These are phyloP conservation scores for Monilinia aucupariae DNA, from an alignment of 2,329 filamentous ascomycete species.

Conservation along the genomic window DNA sequence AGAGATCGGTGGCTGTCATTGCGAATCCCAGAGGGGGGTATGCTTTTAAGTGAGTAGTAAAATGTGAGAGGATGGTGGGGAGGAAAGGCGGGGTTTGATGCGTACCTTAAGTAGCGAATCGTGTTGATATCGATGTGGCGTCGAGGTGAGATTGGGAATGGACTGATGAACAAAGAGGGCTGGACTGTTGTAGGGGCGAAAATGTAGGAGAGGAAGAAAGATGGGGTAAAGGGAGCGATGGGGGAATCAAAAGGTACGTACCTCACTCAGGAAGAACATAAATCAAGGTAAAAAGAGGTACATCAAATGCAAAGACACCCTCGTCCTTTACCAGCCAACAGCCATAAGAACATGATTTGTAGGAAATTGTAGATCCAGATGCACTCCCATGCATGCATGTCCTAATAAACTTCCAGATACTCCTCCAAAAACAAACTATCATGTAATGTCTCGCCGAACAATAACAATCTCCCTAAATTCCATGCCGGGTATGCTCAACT, in stretches of 20 bases:
- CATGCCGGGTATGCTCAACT: conserved; percentile 17
- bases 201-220: conserved; percentile 1
- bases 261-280: conserved; percentile 23
- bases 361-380: conserved; percentile 25
- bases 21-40: neutral
- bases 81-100: conserved; percentile 14
- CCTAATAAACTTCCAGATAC: neutral
- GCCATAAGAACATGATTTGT: conserved; percentile 21
- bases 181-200: neutral
- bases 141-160: neutral
- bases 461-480: conserved; percentile 13
- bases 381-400: conserved; percentile 3
- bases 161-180: neutral
- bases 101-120: conserved; percentile 19
- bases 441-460: conserved; percentile 8
- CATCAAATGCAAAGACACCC: conserved; percentile 17
- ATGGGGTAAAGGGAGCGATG: neutral
- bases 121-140: neutral
- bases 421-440: neutral
- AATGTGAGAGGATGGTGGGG: conserved; percentile 13
- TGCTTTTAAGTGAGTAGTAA: conserved; percentile 34
- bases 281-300: conserved; percentile 12
- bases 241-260: conserved; percentile 27
- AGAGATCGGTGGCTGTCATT: no score
- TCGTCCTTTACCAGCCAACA: conserved; percentile 19